Evolutionary conservation across 768 basidiomycete species (phyloP).

Genomic region (Holtermannia corniformis): DNA sequence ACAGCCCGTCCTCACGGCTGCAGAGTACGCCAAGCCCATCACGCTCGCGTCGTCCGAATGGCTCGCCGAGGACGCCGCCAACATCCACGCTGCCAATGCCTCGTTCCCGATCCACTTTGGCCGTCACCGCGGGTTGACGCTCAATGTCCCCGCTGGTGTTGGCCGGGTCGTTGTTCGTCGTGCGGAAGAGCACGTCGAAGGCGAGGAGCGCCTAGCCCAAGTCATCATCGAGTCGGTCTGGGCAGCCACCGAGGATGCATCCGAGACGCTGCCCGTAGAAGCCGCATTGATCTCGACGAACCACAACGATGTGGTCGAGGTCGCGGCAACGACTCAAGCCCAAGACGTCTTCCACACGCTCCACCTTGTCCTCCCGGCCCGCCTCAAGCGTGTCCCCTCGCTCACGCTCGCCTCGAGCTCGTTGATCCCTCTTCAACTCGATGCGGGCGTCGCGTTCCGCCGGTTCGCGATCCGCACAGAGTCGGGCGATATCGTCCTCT

Average conservation of each 20-base stretch:
- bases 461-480: conserved; percentile 8
- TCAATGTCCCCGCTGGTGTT: conserved; percentile 4
- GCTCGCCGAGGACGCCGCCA: not conserved
- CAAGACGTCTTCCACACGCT: conserved; percentile 5
- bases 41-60: not conserved
- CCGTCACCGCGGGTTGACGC: conserved; percentile 3
- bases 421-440: conserved; percentile 6
- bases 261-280: too few species aligned
- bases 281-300: conserved; percentile 6
- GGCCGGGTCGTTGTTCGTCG: conserved; percentile 13
- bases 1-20: not conserved
- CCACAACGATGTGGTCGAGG: conserved; percentile 2
- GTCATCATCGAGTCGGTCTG: conserved; percentile 20
- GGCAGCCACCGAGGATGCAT: not conserved
- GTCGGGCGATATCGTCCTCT: conserved; percentile 10
- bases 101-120: conserved; percentile 9
- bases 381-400: conserved; percentile 1
- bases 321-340: conserved; percentile 6
- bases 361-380: conserved; percentile 11
- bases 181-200: conserved; percentile 1
- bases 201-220: not conserved
- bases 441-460: conserved; percentile 7
- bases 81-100: conserved; percentile 14
- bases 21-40: conserved; percentile 1
- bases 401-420: conserved; percentile 8